Percentiles rank a stretch among this genome's conserved stretches.
Conservation (phyloP, 257 asterid genomes). For the Fraxinus americana region DNA sequence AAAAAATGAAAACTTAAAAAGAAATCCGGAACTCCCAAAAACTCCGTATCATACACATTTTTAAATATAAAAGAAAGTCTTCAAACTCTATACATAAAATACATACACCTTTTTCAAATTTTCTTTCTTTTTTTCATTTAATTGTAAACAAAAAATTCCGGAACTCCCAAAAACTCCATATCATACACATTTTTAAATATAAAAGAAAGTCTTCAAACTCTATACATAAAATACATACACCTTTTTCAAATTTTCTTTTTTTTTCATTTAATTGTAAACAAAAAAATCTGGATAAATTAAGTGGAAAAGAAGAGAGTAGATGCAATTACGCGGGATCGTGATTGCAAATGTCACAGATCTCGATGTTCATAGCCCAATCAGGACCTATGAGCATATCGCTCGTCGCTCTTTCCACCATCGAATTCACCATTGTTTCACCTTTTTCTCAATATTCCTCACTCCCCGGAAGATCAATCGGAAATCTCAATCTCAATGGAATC, state of each 20-base stretch:
- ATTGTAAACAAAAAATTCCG: neutral
- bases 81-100: neutral
- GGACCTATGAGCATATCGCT: slow-evolving; percentile 98
- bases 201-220: neutral
- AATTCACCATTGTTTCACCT: slow-evolving; percentile 67
- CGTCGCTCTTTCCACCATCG: slow-evolving; percentile 96
- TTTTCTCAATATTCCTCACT: slow-evolving; percentile 32
- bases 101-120: slow-evolving; percentile 10
- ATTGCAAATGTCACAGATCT: slow-evolving; percentile 98
- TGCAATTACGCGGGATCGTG: slow-evolving; percentile 86
- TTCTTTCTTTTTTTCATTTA: neutral
- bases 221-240: slow-evolving; percentile 11
- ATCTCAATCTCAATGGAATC: neutral
- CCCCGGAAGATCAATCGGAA: slow-evolving; percentile 15
- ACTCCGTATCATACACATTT: neutral
- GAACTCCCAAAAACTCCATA: no score
- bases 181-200: neutral
- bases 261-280: neutral
- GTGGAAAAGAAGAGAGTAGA: slow-evolving; percentile 5
- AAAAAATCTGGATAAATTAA: neutral
- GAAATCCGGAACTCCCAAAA: slow-evolving; percentile 1
- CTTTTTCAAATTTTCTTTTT: neutral
- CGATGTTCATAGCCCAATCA: slow-evolving; percentile 99
- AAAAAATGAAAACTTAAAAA: neutral
- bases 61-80: neutral